These are phyloP conservation scores for Nicotiana otophora DNA, from an alignment of 257 asterid genomes.

Conservation along the genomic window DNA sequence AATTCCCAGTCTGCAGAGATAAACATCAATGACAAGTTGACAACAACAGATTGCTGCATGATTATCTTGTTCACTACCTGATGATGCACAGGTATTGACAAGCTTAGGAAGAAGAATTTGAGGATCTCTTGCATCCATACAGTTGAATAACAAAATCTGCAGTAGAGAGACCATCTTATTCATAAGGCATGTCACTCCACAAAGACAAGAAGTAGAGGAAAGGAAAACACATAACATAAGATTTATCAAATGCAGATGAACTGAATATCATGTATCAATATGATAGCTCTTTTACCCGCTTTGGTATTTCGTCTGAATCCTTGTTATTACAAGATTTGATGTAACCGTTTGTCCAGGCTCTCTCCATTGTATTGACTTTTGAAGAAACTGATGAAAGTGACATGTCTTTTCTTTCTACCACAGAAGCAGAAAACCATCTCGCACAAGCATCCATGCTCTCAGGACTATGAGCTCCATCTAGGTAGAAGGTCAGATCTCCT, in stretches of 20 bases:
- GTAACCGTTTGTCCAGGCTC: conserved; percentile 31
- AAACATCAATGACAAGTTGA: neutral
- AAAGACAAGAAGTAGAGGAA: neutral
- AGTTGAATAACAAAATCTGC: conserved; percentile 87
- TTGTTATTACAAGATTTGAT: conserved; percentile 13
- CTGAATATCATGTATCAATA: neutral
- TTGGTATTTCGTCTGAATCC: conserved; percentile 34
- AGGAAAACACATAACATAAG: neutral
- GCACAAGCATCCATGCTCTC: conserved; percentile 97
- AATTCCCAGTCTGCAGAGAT: neutral
- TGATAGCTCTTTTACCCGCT: conserved; percentile 44
- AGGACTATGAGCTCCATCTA: conserved; percentile 97
- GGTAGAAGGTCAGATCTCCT: conserved; percentile 65
- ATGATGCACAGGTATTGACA: conserved; percentile 62
- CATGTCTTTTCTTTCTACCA: conserved; percentile 31
- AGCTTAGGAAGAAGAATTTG: conserved; percentile 68
- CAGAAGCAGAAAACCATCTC: conserved; percentile 68
- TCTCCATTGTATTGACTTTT: conserved; percentile 18
- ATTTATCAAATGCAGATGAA: conserved; percentile 5
- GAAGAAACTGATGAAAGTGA: conserved; percentile 19
- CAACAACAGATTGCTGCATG: neutral
- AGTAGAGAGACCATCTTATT: conserved; percentile 3
- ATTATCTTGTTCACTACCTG: conserved; percentile 40
- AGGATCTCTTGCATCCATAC: conserved; percentile 97
- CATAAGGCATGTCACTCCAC: neutral